These are phyloP conservation scores for Rhizophagus clarus DNA, from an alignment of 192 early-diverging fungal species.

Conservation along the genomic window DNA sequence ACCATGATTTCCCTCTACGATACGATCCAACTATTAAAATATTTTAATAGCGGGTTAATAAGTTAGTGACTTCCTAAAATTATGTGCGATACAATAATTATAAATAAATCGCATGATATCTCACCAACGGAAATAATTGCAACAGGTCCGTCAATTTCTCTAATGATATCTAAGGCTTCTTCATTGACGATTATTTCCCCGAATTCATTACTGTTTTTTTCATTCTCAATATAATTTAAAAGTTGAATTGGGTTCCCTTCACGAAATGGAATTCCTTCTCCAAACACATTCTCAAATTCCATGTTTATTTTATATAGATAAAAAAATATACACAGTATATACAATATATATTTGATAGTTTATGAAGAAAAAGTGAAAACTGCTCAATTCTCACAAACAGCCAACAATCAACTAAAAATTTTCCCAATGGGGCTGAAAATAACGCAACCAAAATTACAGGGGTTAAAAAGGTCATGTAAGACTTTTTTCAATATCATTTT, in stretches of 20 bases:
- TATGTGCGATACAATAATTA: neutral
- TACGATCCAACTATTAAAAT: slow-evolving; percentile 12
- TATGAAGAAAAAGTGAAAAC: neutral
- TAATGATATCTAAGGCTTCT: slow-evolving; percentile 16
- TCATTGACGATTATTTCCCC: neutral
- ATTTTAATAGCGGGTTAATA: neutral
- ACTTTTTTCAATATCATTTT: too few species aligned
- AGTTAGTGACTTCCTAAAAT: too few species aligned
- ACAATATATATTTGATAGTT: too few species aligned
- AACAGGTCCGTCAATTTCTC: slow-evolving; percentile 15
- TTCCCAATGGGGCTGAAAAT: too few species aligned
- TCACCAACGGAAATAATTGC: slow-evolving; percentile 11
- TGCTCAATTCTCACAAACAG: too few species aligned
- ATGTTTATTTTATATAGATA: neutral
- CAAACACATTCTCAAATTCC: neutral
- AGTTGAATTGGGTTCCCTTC: slow-evolving; percentile 24
- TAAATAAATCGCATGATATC: neutral
- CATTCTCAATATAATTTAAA: neutral
- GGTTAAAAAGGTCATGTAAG: too few species aligned
- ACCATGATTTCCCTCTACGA: slow-evolving; percentile 32
- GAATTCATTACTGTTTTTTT: neutral
- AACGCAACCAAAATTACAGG: too few species aligned
- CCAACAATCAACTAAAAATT: too few species aligned
- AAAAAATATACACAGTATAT: too few species aligned
- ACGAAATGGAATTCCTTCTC: slow-evolving; percentile 13